Evolutionary conservation across 140 eudicot genomes (phyloP), one percentile per base, ranked within the genome.

Genomic region (Bidens hawaiensis): DNA sequence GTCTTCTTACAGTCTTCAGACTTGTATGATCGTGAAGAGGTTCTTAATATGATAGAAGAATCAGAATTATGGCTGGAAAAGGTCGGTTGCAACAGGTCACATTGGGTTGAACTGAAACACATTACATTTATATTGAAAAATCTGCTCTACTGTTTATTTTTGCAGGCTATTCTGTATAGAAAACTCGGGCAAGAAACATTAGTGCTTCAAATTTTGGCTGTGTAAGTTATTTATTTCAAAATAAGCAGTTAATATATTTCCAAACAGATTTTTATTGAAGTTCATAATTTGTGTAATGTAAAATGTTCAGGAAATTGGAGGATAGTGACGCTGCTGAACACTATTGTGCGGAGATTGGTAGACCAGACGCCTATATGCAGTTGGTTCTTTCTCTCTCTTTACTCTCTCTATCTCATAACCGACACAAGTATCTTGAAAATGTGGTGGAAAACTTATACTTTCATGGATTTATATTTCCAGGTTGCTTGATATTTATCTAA

Each of bases 301-400:
- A 45, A 28, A 22, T 58, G 19, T 65, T 72, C 63, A 88, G 99
- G 89, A 94, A 94, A 68, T 68, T 94, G 81, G 99, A 88, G 81
- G 88, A 94, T 65, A 88, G 73, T 76, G 95, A 88, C 72, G 99
- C 97, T 74, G 99, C 99, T 45, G 97, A 94, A 74, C 84, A 88
- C 73, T 94, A 88, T 71, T 94, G 95, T 76, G 99, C 85, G 9
- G 99, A 94, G 74, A 90, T 94, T 75, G 96, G 99, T 45, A 79
- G 95, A 81, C 95, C 94, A 41, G 97, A 94, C 76, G 99, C 99
- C 67, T 94, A 88, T 81, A 85, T 83, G 95, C 95, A 81, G 99
- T 94, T 36, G 62, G 95, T 81, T 54, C 65, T 67, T 31, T 67
- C 55, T 59, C 65, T 64, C 67, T 45, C 61, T 43, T 22, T 62